Evolutionary conservation across 345 rosid species (phyloP), one percentile per base, ranked within the genome.

Genomic region (Hibiscus tridactylites): DNA sequence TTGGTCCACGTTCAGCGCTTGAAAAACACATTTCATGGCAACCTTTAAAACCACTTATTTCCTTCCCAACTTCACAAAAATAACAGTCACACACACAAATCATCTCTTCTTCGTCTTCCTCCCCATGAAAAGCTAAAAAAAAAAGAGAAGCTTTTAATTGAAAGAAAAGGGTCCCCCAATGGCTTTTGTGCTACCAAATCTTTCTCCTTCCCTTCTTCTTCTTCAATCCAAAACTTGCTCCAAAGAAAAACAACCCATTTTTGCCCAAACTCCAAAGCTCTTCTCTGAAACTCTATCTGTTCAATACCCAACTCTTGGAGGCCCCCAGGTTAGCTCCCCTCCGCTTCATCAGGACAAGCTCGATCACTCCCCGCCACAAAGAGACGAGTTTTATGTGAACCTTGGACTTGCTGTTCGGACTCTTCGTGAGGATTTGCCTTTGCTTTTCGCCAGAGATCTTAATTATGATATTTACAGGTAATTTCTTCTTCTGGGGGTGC

Each of bases 391-490:
- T 75, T 91, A 75, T 80, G 83, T 93, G 79, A 90, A 91, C 68
- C 84, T 93, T 26, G 98, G 97, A 57, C 74, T 89, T 15, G 96
- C 96, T 75, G 92, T 93, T 0, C 81, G 97, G 61, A 89, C 98
- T 1, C 96, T 93, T 35, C 92, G 98, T 0, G 97, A 93, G 76
- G 98, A 91, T 79, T 73, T 88, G 92, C 97, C 97, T 44, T 47
- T 83, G 53, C 73, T 93, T 71, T 93, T 93, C 75, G 61, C 82
- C 44, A 87, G 77, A 61, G 97, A 93, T 79, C 92, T 89, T 74
- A 89, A 89, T 79, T 91, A 93, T 76, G 89, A 89, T 69, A 86
- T 93, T 49, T 93, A 93, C 84, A 87, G 97, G 98, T 91, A 68
- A 56, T 67, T 79, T 54, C 21, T 70, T 79, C 80, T 52, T 79